A percentile compares a stretch with the other conserved stretches of the same genome.
Conservation (phyloP, 495 filamentous ascomycete genomes). For the Tirmania nivea region DNA sequence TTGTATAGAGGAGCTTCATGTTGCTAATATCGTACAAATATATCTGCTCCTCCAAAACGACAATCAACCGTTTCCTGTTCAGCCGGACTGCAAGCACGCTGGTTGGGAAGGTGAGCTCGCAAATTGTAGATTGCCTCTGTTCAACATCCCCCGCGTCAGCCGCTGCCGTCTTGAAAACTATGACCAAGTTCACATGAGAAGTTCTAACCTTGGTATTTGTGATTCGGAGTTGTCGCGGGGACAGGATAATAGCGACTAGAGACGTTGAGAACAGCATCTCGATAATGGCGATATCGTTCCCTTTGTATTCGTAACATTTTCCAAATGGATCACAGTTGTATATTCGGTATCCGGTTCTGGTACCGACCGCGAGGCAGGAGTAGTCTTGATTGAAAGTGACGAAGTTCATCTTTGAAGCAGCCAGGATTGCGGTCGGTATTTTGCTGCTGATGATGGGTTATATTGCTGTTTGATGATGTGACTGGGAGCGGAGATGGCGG, state of each 20-base stretch:
- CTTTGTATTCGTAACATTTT: constrained; percentile 78
- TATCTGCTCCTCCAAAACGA: constrained; percentile 83
- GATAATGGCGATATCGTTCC: constrained; percentile 80
- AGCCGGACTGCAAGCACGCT: constrained; percentile 79
- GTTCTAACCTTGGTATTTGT: constrained; percentile 80
- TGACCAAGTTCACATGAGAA: background rate
- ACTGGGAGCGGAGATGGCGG: too few relatives aligned
- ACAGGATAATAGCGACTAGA: constrained; percentile 78
- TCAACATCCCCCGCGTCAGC: background rate
- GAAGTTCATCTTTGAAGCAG: constrained; percentile 48
- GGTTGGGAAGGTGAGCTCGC: constrained; percentile 92
- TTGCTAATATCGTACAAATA: constrained; percentile 97
- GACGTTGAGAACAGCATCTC: constrained; percentile 99
- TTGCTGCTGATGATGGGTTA: too few relatives aligned
- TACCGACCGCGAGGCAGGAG: constrained; percentile 90
- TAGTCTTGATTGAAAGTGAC: constrained; percentile 99
- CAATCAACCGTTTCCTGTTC: constrained; percentile 81
- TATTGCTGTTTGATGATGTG: too few relatives aligned
- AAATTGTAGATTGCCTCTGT: constrained; percentile 82
- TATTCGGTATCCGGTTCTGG: constrained; percentile 76
- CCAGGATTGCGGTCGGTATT: background rate
- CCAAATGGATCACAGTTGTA: constrained; percentile 91
- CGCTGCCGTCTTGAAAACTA: background rate
- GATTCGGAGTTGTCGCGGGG: constrained; percentile 74
- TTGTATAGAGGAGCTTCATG: constrained; percentile 79